Evolutionary conservation across 805 yeast genomes (phyloP), one percentile per base, ranked within the genome.

Genomic region (Monosporozyma solicola): DNA sequence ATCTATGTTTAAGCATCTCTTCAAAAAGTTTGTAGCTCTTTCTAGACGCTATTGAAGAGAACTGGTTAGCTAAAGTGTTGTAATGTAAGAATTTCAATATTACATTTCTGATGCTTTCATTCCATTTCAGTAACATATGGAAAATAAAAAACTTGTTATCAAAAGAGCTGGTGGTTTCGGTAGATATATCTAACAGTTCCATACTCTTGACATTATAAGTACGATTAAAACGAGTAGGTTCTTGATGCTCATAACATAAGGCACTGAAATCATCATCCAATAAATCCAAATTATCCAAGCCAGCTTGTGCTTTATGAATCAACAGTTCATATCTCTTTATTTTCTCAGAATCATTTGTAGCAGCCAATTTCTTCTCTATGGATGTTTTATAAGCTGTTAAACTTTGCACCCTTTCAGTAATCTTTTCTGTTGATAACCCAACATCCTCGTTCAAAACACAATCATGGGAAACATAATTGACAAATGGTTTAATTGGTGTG

Each of bases 61-160:
- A 67, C 10, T 79, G 78, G 25, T 72, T 69, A 25, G 80, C 68
- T 50, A 75, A 64, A 10, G 73, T 75, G 33, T 80, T 65, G 47
- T 77, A 70, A 53, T 79, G 78, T 25, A 82, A 63, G 60, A 85
- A 87, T 46, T 80, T 77, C 63, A 79, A 77, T 47, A 88, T 70
- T 11, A 79, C 71, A 60, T 89, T 81, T 53, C 97, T 72, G 9
- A 83, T 76, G 3, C 71, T 63, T 55, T 85, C 83, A 66, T 86
- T 84, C 96, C 97, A 90, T 59, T 82, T 85, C 59, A 90, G 64
- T 60, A 83, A 80, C 66, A 88, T 75, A 53, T 84, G 80, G 59
- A 89, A 90, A 24, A 88, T 70, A 54, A 83, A 79, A 66, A 85
- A 88, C 49, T 89, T 72, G 64, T 91, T 90, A 54, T 66, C 67